A percentile compares a stretch with the other conserved stretches of the same genome.
Conservation (phyloP, 768 basidiomycete genomes). For the Leucocoprinus birnbaumii region DNA sequence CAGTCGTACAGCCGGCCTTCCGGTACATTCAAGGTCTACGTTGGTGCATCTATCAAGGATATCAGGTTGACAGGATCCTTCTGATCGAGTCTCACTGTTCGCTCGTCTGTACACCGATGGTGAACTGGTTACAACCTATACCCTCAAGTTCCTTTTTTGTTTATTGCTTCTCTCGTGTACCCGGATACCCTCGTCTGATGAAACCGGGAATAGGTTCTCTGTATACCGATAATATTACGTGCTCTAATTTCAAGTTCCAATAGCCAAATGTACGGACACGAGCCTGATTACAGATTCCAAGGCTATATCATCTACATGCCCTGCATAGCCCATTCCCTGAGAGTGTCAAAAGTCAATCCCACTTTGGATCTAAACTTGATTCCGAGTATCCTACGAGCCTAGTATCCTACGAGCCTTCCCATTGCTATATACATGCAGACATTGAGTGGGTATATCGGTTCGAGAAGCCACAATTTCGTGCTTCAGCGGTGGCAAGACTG, state of each 20-base stretch:
- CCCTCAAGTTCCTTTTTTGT: no score
- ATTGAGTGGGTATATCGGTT: not conserved
- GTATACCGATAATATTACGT: no score
- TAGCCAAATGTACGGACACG: no score
- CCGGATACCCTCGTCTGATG: no score
- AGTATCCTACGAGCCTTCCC: not conserved
- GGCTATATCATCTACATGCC: no score
- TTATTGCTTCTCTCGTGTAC: no score
- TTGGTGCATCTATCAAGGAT: constrained; percentile 52
- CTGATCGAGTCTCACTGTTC: not conserved
- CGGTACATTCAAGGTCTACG: constrained; percentile 49
- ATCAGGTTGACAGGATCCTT: constrained; percentile 35
- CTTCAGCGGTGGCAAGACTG: no score
- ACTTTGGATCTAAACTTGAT: not conserved
- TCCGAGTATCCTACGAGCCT: not conserved
- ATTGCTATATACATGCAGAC: not conserved
- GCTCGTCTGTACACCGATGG: not conserved
- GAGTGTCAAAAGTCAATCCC: not conserved
- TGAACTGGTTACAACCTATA: not conserved
- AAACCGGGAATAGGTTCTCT: no score
- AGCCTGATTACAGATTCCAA: no score
- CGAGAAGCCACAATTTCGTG: not conserved
- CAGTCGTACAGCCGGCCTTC: constrained; percentile 49
- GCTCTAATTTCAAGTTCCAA: no score
- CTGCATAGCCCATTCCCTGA: not conserved